A percentile compares a stretch with the other conserved stretches of the same genome.
Conservation (phyloP, 1,139 yeast species). For the Kodamaea ohmeri region DNA sequence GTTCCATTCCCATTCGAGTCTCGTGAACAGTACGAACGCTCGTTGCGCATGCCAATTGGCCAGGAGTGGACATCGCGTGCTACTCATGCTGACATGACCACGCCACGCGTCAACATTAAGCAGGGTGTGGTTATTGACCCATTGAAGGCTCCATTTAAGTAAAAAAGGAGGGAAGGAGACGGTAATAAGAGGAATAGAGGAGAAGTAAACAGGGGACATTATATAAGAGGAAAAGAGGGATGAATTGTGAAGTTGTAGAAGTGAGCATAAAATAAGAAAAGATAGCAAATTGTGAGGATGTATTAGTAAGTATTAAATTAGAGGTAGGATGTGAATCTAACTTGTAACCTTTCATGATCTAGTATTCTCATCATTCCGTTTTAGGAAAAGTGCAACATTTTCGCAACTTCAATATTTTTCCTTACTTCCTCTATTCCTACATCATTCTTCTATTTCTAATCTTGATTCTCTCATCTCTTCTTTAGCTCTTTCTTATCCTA, state of each 20-base stretch:
- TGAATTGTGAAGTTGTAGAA: too few species aligned
- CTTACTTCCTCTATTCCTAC: too few species aligned
- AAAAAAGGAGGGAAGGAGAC: not conserved
- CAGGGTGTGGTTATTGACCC: conserved; percentile 93
- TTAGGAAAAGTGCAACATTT: too few species aligned
- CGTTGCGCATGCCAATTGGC: conserved; percentile 94
- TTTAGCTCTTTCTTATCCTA: not conserved
- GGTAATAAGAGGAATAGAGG: not conserved
- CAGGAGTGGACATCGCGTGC: conserved; percentile 93
- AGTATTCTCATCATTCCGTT: too few species aligned
- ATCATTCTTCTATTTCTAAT: not conserved
- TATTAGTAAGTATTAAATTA: too few species aligned
- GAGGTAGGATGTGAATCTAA: too few species aligned
- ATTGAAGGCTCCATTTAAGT: conserved; percentile 66
- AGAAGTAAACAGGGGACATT: not conserved
- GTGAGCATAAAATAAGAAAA: too few species aligned
- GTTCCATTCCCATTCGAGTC: conserved; percentile 95
- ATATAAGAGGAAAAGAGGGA: not conserved
- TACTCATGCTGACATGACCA: conserved; percentile 82
- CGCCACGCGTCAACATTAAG: conserved; percentile 84
- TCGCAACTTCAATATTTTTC: too few species aligned
- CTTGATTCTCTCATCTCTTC: not conserved
- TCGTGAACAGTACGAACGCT: conserved; percentile 90
- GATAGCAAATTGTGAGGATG: too few species aligned
- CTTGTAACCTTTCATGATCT: too few species aligned